A percentile compares a stretch with the other conserved stretches of the same genome.
These are phyloP conservation scores for Pseudocercospora pini-densiflorae DNA, from an alignment of 2,329 filamentous ascomycete genomes.

Conservation along the genomic window DNA sequence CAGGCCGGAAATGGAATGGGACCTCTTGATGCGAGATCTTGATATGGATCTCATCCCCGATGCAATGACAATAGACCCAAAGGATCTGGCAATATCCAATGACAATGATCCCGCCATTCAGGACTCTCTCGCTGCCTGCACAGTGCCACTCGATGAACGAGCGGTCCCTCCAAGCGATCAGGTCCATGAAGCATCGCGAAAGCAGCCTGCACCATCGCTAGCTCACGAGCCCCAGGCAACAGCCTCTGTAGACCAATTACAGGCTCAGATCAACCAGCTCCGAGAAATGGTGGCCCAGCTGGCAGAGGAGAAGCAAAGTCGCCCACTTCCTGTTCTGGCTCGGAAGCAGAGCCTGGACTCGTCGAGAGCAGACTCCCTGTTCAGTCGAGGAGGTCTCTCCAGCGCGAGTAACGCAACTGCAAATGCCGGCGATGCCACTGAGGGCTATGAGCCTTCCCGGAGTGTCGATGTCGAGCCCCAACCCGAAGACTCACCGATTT, in stretches of 20 bases:
- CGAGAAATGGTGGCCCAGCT: slow-evolving; percentile 4
- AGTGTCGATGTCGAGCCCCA: not conserved
- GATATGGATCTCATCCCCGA: not conserved
- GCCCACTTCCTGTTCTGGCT: not conserved
- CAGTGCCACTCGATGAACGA: not conserved
- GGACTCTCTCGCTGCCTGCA: not conserved
- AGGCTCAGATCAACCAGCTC: slow-evolving; percentile 4
- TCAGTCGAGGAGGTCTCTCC: not conserved
- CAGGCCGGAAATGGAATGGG: slow-evolving; percentile 1
- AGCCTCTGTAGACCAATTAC: not conserved
- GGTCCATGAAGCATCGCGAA: not conserved
- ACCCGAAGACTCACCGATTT: not conserved
- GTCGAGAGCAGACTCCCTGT: not conserved
- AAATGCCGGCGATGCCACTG: not conserved
- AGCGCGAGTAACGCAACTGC: not conserved
- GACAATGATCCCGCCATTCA: not conserved
- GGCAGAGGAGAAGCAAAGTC: not conserved
- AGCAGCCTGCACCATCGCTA: not conserved
- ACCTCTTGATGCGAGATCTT: not conserved
- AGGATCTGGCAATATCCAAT: not conserved
- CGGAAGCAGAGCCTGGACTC: slow-evolving; percentile 4
- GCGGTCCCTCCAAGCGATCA: not conserved
- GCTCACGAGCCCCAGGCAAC: not conserved
- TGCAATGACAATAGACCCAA: slow-evolving; percentile 1
- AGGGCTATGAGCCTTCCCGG: not conserved